Evolutionary conservation across 2,329 filamentous ascomycete genomes (phyloP), one percentile per base, ranked within the genome.

Genomic region (Cladobotryum mycophilum): DNA sequence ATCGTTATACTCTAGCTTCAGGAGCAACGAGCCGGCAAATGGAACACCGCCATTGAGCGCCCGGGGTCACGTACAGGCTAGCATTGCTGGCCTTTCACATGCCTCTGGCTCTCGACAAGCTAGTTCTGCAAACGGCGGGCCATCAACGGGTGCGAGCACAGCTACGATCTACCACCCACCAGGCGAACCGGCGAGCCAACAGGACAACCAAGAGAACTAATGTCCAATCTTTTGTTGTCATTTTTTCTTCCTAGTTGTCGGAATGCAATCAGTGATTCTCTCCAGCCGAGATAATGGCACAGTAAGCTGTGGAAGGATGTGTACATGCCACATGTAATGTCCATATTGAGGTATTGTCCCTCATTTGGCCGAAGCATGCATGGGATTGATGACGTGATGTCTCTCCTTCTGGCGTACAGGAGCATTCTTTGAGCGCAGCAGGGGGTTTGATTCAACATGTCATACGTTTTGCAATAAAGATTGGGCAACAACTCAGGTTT

Each of bases 71-170:
- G 41, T 50, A 9, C 60, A 60, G 52, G 67, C 67, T 5, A 68
- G 67, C 48, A 53, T 60, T 18, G 67, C 66, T 13, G 60, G 59
- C 14, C 45, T 66, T 8, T 56, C 60, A 17, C 57, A 61, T 22
- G 53, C 58, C 8, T 55, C 54, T 12, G 46, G 53, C 8, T 54
- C 59, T 35, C 48, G 44, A 18, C 54, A 59, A 45, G 58, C 58
- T 33, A 64, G 59, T 42, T 43, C 55, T 5, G 55, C 57, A n/a
- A 61, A 60, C 33, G 58, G 58, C 22, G 61, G 59, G 14, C 41
- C 58, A 6, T 53, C 61, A 12, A 54, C 60, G 17, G 64, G 64
- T n/a, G 66, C 68, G 34, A 70, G 68, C 58, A 69, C 67, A 5
- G 68, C 67, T 12, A 62, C 64, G 3, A 64, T 70, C 52, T 66